Base-by-base conservation (phyloP, 2,329 filamentous ascomycete genomes). In the Bipolaris gigantea region DNA sequence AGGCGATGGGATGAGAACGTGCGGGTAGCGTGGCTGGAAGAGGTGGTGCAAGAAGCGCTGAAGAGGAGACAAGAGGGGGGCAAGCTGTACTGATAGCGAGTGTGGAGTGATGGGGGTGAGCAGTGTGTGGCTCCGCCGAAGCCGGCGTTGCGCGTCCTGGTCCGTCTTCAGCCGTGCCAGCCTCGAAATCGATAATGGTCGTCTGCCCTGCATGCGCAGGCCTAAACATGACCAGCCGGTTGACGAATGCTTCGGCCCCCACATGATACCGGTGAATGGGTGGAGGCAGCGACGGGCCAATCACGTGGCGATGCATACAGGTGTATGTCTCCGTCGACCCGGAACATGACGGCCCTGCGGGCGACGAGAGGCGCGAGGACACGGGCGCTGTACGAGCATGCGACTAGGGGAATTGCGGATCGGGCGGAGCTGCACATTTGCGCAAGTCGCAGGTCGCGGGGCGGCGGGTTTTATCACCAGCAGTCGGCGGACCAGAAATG, bases 261-360 rank as follows among this genome's bases (percentile, higher is more conserved):
- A 61, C 59, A 61, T 55, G 50, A 50, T 56, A 60, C 60, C 60
- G 60, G 60, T 63, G 52, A 63, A 40, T 36, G 40, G 30, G 38
- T 38, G 30, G 19, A 30, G 32, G 43, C 23, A 42, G 41, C 30
- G 47, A 53, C 49, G 45, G 55, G 46, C 54, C 54, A 60, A 55
- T 55, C 21, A 33, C 32, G 9, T 36, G 13, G 15, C 16, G 18
- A 10, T 39, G 57, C 54, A 55, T 52, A 55, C 54, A 55, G 57
- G 53, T 43, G 50, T 52, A 52, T 50, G 57, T 60, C 52, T 43
- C 44, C 38, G 39, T 48, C 21, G 43, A 54, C 44, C 57, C 52
- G 45, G 36, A 44, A 55, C 43, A 53, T 53, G 50, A 42, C 13
- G 39, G 23, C 19, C 15, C 11, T 41, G 23, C 54, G 30, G 48